Evolutionary conservation across 345 rosid species (phyloP).

Genomic region (Xanthoceras sorbifolium): DNA sequence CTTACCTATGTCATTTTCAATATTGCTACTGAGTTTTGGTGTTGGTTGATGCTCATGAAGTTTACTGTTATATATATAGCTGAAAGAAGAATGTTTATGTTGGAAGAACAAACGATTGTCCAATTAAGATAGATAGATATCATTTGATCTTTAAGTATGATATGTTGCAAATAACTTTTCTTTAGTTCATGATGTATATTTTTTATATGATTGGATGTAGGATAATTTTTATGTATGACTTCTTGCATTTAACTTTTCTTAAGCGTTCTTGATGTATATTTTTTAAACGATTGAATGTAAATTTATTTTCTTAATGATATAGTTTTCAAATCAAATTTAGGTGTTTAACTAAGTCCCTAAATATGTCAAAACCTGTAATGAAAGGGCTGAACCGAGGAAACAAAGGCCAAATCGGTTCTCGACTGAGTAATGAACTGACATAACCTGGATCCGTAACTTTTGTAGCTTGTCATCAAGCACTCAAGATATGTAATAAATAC

Average conservation of each 20-base stretch:
- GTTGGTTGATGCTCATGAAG: not conserved
- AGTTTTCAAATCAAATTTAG: not conserved
- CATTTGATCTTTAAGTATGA: not conserved
- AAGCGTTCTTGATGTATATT: not conserved
- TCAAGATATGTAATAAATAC: not conserved
- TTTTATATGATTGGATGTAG: not conserved
- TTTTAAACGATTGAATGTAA: not conserved
- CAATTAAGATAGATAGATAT: not conserved
- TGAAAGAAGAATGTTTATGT: conserved; percentile 3
- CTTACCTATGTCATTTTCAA: not conserved
- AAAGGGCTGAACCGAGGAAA: not conserved
- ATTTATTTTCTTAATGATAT: not conserved
- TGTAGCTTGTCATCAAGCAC: not conserved
- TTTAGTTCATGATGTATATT: not conserved
- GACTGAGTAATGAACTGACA: not conserved
- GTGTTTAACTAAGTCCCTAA: not conserved
- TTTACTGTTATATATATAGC: not conserved
- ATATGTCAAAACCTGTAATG: not conserved
- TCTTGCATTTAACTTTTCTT: not conserved
- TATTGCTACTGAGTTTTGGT: not conserved
- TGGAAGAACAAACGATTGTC: not conserved
- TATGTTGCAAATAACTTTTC: not conserved
- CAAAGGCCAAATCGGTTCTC: not conserved
- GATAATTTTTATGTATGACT: not conserved
- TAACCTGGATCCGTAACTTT: not conserved